Base-by-base conservation (phyloP, 495 filamentous ascomycete species). In the Penicillium longicatenatum region DNA sequence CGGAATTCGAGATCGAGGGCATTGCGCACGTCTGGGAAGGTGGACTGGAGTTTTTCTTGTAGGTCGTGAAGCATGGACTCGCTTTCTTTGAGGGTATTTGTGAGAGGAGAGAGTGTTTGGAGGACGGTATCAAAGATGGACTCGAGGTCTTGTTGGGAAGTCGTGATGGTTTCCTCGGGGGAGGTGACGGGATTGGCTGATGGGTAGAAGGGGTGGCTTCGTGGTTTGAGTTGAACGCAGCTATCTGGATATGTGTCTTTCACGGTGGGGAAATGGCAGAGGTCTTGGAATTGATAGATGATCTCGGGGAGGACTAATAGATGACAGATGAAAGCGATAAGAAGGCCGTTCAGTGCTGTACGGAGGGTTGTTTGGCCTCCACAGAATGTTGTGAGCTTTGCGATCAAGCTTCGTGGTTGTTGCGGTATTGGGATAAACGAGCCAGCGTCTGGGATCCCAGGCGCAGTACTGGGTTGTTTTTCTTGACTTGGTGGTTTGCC, bases 1-100 rank as follows among this genome's bases (percentile, higher is more conserved):
- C 68, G 61, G 57, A 79, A 78, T 52, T 79, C 77, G 12, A 78
- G 74, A 16, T 73, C 69, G 1, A 78, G 70, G 17, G 74, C 74
- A 41, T 77, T 62, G 24, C 68, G 70, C 1, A 59, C 70, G 30
- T 67, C 67, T 20, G 73, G 69, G 53, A 75, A 72, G 26, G 55
- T 57, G n/a, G 54, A 47, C 37, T 69, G 71, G 6, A 79, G 53
- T 16, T 69, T 66, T 0, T 54, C 39, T 49, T 76, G 68, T 7
- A 77, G 58, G 20, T 64, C 65, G 39, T 60, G 57, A 14, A 78
- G 66, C 41, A 63, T 67, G 48, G 57, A 62, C 41, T 78, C 74
- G 54, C 65, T 75, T 37, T 73, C 68, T 65, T 75, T 74, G 26
- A 79, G 62, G 3, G 58, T 59, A 33, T 44, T 52, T 22, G 65